These are phyloP conservation scores for Solanum dulcamara DNA, from an alignment of 257 asterid genomes.

Conservation along the genomic window DNA sequence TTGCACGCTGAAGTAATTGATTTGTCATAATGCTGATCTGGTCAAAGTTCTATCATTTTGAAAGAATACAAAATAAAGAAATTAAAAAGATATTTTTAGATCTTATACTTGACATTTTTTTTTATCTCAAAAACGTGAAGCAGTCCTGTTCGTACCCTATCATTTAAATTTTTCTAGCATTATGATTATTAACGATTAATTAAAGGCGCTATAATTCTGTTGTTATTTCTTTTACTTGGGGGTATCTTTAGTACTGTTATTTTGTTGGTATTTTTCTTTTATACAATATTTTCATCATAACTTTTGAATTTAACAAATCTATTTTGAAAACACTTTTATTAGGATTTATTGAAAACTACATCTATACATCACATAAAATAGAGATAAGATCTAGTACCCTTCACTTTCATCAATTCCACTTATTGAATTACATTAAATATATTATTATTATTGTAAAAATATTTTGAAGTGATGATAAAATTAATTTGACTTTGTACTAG, in stretches of 20 bases:
- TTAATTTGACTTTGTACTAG: neutral
- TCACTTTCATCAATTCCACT: neutral
- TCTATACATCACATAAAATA: neutral
- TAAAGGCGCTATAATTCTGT: neutral
- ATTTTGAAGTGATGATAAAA: neutral
- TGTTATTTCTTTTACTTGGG: neutral
- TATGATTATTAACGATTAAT: neutral
- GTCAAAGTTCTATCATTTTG: neutral
- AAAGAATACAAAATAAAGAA: neutral
- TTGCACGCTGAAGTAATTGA: neutral
- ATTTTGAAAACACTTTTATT: neutral
- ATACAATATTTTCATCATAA: neutral
- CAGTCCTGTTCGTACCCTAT: neutral
- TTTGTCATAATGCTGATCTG: neutral
- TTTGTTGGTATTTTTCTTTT: neutral
- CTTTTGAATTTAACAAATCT: neutral
- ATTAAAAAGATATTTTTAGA: neutral
- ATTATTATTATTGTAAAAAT: neutral
- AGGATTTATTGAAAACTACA: neutral
- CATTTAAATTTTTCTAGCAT: neutral
- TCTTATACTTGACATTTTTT: neutral
- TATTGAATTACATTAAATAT: neutral
- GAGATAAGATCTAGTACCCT: neutral
- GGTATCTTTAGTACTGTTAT: neutral
- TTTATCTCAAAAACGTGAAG: neutral